Conservation (phyloP, 2,329 filamentous ascomycete species). For the Fusarium kyushuense region DNA sequence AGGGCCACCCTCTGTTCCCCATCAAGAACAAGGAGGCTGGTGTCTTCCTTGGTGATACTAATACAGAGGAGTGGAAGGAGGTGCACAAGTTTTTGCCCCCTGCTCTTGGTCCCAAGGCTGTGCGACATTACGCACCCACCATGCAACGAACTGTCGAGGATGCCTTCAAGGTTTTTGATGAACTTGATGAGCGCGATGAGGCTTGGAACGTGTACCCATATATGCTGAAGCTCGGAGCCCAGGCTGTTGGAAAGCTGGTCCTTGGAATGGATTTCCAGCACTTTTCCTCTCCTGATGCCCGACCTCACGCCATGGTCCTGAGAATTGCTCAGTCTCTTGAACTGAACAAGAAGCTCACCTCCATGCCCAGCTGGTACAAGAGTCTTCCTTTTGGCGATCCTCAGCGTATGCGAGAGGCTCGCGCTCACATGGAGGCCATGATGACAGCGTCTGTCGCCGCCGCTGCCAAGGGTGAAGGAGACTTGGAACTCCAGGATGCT, state of each 20-base stretch:
- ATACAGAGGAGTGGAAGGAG: slow-evolving; percentile 61
- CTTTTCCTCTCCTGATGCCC: slow-evolving; percentile 59
- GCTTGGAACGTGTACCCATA: slow-evolving; percentile 63
- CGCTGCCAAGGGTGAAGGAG: slow-evolving; percentile 53
- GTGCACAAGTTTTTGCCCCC: slow-evolving; percentile 73
- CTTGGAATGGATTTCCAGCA: slow-evolving; percentile 61
- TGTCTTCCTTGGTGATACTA: slow-evolving; percentile 64
- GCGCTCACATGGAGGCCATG: slow-evolving; percentile 52
- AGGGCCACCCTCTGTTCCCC: slow-evolving; percentile 61
- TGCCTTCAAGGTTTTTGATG: slow-evolving; percentile 63
- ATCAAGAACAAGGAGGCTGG: slow-evolving; percentile 58
- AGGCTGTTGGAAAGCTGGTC: slow-evolving; percentile 59
- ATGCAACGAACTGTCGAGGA: slow-evolving; percentile 68
- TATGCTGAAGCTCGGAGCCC: slow-evolving; percentile 63
- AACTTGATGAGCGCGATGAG: slow-evolving; percentile 61
- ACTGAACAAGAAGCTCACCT: slow-evolving; percentile 70
- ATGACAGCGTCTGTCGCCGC: slow-evolving; percentile 55
- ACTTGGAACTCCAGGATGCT: slow-evolving; percentile 61
- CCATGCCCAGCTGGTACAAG: slow-evolving; percentile 67
- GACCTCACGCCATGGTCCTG: slow-evolving; percentile 63
- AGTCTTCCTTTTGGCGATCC: slow-evolving; percentile 69
- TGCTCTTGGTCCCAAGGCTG: slow-evolving; percentile 68
- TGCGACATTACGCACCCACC: slow-evolving; percentile 69
- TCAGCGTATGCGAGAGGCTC: slow-evolving; percentile 54
- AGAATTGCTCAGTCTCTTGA: slow-evolving; percentile 63